Evolutionary conservation across 768 basidiomycete genomes (phyloP).

Genomic region (Lepiota venenata): DNA sequence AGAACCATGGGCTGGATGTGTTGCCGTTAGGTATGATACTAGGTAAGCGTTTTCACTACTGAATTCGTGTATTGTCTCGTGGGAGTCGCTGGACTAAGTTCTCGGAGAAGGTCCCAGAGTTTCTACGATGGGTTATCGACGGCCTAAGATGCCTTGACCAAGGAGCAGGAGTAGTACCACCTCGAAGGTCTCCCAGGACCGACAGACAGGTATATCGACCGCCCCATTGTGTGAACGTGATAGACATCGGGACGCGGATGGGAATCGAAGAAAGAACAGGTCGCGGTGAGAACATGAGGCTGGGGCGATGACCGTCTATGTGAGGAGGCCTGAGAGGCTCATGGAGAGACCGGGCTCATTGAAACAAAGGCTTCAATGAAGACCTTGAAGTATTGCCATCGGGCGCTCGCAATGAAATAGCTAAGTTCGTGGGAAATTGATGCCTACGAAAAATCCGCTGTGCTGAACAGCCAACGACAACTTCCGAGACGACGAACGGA

Average conservation of each 20-base stretch:
- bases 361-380: too few species aligned
- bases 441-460: conserved; percentile 7
- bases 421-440: conserved; percentile 9
- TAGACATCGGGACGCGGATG: neutral
- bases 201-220: too few species aligned
- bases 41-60: conserved; percentile 5
- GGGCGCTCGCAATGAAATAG: neutral
- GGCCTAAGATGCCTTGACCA: neutral
- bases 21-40: conserved; percentile 7
- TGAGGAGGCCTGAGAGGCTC: too few species aligned
- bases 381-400: too few species aligned
- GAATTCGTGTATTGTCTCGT: conserved; percentile 8
- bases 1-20: neutral
- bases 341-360: too few species aligned
- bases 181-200: too few species aligned
- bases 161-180: neutral
- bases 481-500: conserved; percentile 24
- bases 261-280: too few species aligned
- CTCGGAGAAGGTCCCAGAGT: neutral
- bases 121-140: conserved; percentile 6
- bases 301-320: too few species aligned
- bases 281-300: too few species aligned
- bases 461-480: neutral
- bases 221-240: neutral
- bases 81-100: neutral